Percentiles rank a stretch among this genome's conserved stretches.
phyloP scores from a whole-genome alignment of 352 stramenopile genomes.

The Globisporangium abappressorium region DNA sequence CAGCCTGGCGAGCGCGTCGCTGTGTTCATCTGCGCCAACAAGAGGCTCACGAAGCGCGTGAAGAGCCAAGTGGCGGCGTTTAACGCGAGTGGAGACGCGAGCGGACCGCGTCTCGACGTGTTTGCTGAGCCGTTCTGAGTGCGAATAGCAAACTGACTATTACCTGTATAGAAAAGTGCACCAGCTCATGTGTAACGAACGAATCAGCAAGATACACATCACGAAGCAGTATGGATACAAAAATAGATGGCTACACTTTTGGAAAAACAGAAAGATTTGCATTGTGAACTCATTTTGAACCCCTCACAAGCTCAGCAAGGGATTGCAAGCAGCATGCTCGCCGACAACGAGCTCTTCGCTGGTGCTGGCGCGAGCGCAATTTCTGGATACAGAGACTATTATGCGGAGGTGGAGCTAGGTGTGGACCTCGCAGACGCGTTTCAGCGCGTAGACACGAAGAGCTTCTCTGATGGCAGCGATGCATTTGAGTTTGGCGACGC shows the following conservation, averaged over 20 bases:
- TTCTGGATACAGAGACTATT: background rate
- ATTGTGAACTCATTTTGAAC: too few relatives aligned
- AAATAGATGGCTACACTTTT: slow-evolving; percentile 7
- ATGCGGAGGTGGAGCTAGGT: background rate
- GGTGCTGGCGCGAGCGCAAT: too few relatives aligned
- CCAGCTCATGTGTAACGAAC: background rate
- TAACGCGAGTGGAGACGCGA: background rate
- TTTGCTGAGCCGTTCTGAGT: slow-evolving; percentile 33
- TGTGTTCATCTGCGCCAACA: slow-evolving; percentile 27
- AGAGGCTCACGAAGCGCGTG: slow-evolving; percentile 20
- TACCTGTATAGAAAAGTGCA: background rate
- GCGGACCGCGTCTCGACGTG: slow-evolving; percentile 16
- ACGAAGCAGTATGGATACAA: background rate
- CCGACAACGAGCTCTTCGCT: background rate
- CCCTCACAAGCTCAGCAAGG: too few relatives aligned
- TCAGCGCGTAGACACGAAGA: background rate
- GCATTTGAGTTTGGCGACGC: background rate
- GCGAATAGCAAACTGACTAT: background rate
- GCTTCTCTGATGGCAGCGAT: background rate
- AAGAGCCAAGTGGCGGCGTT: slow-evolving; percentile 22
- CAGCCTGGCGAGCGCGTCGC: slow-evolving; percentile 1
- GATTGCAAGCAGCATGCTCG: background rate
- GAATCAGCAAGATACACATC: too few relatives aligned
- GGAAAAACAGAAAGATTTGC: background rate
- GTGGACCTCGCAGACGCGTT: background rate